Evolutionary conservation across 2,329 filamentous ascomycete species (phyloP), one percentile per base, ranked within the genome.

Genomic region (Rhinocladiella similis): DNA sequence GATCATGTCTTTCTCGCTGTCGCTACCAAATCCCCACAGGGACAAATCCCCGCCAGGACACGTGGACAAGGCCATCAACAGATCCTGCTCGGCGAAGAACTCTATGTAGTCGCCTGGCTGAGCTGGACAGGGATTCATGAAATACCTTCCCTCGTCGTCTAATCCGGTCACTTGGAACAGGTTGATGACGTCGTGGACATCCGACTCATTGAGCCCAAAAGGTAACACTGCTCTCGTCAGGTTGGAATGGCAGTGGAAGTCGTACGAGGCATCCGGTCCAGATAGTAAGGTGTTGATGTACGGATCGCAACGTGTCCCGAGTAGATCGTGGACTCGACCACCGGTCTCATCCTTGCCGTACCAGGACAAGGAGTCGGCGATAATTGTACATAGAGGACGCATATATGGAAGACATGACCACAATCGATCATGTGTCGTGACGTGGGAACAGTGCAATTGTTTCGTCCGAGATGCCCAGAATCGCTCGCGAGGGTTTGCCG

Each of bases 191-290:
- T 95, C 90, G 66, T 95, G 90, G 1, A 94, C 84, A 67, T 94
- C 89, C 27, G 77, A 76, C 72, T 94, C 90, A 4, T 77, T 80
- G 41, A 94, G 70, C 0, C 89, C 88, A 59, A 79, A 85, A 0
- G 86, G 85, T 1, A 86, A 60, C 2, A 94, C 83, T 0, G 90
- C 88, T 3, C 90, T 83, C 1, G 83, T 84, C 10, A 95, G 80
- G 69, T 95, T 95, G 1, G 87, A 90, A 67, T 93, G 90, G 70
- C 90, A 95, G 69, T 94, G 89, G 70, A 83, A 93, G 70, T 94
- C 87, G 69, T 91, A 94, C 29, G 79, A 78, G 9, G 58, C 60
- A 22, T 56, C 61, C 48, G 83, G 79, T n/a, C 84, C 85, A 3
- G 81, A 83, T 50, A 95, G 82, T 60, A 94, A 80, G 36, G 82